Base-by-base conservation (phyloP, 139 green algal genomes). In the Chlamydomonas sp. region DNA sequence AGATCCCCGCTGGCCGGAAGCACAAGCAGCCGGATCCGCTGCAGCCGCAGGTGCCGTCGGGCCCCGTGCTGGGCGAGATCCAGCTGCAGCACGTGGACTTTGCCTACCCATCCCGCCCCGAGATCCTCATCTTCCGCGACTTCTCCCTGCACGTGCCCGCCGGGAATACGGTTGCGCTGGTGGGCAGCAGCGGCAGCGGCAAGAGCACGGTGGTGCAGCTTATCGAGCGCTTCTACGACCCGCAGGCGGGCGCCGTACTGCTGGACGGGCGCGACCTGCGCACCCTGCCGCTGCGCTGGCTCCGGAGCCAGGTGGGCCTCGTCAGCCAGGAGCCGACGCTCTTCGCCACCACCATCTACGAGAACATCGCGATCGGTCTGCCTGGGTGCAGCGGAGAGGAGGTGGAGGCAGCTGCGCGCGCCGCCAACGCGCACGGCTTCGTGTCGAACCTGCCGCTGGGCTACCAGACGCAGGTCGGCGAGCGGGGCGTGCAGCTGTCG, bases 321-420 rank as follows among this genome's bases (percentile, higher is more conserved):
- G 96, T 99, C 15, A 94, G 80, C 71, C 97, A 99, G 92, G 97
- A 99, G 94, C 96, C 96, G 5, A 95, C 92, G 8, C 95, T 99
- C 63, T 99, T 99, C 85, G 92, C 93, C 57, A 95, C 92, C 31
- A 94, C 90, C 90, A 97, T 98, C 77, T 90, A 79, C 67, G 91
- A 98, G 62, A 99, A 99, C 93, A 98, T 99, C 82, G 87, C 80
- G 0, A 95, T 93, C 73, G 96, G 93, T 76, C 15, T 58, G n/a
- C n/a, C 14, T 4, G 89, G 84, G 1, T 90, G 93, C 0, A 94
- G 78, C 15, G 72, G 91, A 61, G 83, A 91, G 76, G 92, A 97
- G 77, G 90, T 97, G 31, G 78, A 96, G 59, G 92, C 90, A 0
- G 96, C 95, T 1, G 95, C 95, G 1, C 86, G 83, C 10, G 88